Evolutionary conservation across 345 rosid species (phyloP), one percentile per base, ranked within the genome.

Genomic region (Ceriops zippeliana): DNA sequence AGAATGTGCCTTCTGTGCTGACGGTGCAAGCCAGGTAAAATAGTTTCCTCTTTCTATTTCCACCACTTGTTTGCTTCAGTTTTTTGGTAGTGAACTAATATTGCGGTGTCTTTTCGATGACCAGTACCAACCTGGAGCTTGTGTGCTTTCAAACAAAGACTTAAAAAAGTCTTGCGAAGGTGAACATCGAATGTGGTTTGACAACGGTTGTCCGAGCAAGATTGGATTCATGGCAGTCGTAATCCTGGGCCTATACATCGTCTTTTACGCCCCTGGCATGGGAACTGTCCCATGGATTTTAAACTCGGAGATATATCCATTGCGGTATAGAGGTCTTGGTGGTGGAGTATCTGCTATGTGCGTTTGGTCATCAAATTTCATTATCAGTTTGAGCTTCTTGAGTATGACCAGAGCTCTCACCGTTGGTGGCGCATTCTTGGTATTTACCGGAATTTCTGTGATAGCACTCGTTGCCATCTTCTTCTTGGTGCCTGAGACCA

Each of bases 291-390:
- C 96, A 0, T 87, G 96, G 98, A 87, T 91, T 8, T 85, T 90
- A 3, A 93, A 90, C 84, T 90, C 98, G 13, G 97, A 93, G 86
- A 93, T 93, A 19, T 93, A 93, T 64, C 98, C 97, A 0, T 71
- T 89, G 35, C 75, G 84, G 58, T 93, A 90, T 66, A 80, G 96
- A 81, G 98, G 96, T 0, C 19, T 86, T 7, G 90, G 97, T 0
- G 98, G 93, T 64, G 96, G 95, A 5, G 83, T 93, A 6, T 92
- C 93, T 0, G 96, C 95, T 0, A 90, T 89, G 2, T 32, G 85
- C 0, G 87, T 87, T 77, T 93, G 96, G 96, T 54, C 68, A 17
- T 85, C 96, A 1, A 89, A 90, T 67, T 88, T 89, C 4, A 37
- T 89, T 0, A 90, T 93, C 22, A 90, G 93, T 37, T 70, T 74